These are phyloP conservation scores for Curvularia sp. DNA, from an alignment of 2,329 filamentous ascomycete genomes.

Conservation along the genomic window DNA sequence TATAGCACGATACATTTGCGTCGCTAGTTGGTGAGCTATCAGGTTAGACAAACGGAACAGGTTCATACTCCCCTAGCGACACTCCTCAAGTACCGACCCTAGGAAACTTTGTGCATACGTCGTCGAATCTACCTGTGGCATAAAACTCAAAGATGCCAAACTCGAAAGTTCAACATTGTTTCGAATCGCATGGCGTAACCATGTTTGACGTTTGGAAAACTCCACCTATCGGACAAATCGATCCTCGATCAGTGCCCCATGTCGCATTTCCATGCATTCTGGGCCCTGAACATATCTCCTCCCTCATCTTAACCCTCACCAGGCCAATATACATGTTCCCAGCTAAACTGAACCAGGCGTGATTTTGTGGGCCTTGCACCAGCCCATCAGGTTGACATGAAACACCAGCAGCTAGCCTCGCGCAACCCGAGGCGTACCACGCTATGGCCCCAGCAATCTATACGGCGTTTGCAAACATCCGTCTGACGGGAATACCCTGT, in stretches of 20 bases:
- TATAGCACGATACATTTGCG: not conserved
- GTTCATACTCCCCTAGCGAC: not conserved
- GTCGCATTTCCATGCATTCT: not conserved
- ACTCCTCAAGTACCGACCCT: not conserved
- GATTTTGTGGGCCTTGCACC: conserved; percentile 4
- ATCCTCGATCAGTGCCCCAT: conserved; percentile 1
- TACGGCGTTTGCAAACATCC: conserved; percentile 1
- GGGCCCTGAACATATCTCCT: not conserved
- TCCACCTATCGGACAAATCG: conserved; percentile 16
- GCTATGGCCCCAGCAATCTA: conserved; percentile 3
- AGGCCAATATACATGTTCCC: conserved; percentile 11
- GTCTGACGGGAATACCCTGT: not conserved
- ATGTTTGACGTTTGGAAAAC: not conserved
- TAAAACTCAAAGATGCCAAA: not conserved
- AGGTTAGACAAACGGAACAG: not conserved
- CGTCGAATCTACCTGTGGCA: not conserved
- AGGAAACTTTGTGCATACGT: not conserved
- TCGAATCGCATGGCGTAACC: not conserved
- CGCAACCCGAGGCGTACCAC: conserved; percentile 2
- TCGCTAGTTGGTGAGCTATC: not conserved
- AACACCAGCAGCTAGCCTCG: conserved; percentile 10
- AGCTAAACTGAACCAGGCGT: not conserved
- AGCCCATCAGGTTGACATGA: conserved; percentile 8
- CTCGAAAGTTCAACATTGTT: not conserved
- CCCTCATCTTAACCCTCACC: conserved; percentile 9